Evolutionary conservation across 2,329 filamentous ascomycete species (phyloP).

Genomic region (Cyclaneusma minus): DNA sequence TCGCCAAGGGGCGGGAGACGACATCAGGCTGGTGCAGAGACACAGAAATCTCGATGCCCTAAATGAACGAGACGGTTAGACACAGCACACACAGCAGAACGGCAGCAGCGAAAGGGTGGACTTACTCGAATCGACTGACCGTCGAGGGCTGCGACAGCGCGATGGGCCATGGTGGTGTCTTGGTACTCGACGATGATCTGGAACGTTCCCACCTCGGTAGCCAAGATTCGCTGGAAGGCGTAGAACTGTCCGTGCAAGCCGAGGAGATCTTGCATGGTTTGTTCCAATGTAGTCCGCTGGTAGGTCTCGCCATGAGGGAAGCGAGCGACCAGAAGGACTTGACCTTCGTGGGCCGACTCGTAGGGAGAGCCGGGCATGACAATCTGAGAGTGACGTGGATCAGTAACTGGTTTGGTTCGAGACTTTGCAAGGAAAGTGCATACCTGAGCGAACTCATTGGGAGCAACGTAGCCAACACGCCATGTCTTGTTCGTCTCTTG

Average conservation of each 20-base stretch:
- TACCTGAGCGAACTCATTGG: neutral
- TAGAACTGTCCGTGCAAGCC: conserved; percentile 33
- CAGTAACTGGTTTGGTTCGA: conserved; percentile 16
- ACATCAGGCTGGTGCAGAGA: conserved; percentile 4
- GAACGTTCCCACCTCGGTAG: conserved; percentile 26
- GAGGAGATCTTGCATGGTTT: conserved; percentile 25
- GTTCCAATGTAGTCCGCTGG: conserved; percentile 19
- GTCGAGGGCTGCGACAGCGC: conserved; percentile 25
- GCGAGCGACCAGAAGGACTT: conserved; percentile 34
- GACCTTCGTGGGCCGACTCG: conserved; percentile 34
- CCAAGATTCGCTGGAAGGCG: conserved; percentile 29
- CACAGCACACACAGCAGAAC: neutral
- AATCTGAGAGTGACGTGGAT: too few species aligned
- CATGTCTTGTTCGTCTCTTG: neutral
- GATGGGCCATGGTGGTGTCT: conserved; percentile 28
- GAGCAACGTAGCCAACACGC: neutral
- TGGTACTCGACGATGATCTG: conserved; percentile 36
- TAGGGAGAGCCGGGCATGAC: conserved; percentile 10
- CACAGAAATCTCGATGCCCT: conserved; percentile 2
- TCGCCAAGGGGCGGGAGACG: neutral
- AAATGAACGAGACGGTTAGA: conserved; percentile 1
- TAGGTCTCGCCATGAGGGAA: conserved; percentile 11
- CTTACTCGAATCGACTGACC: conserved; percentile 16
- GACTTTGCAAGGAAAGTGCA: conserved; percentile 10
- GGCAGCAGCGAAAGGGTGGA: neutral